phyloP scores from a whole-genome alignment of 2,329 filamentous ascomycete genomes.

The Shiraia bambusicola region DNA sequence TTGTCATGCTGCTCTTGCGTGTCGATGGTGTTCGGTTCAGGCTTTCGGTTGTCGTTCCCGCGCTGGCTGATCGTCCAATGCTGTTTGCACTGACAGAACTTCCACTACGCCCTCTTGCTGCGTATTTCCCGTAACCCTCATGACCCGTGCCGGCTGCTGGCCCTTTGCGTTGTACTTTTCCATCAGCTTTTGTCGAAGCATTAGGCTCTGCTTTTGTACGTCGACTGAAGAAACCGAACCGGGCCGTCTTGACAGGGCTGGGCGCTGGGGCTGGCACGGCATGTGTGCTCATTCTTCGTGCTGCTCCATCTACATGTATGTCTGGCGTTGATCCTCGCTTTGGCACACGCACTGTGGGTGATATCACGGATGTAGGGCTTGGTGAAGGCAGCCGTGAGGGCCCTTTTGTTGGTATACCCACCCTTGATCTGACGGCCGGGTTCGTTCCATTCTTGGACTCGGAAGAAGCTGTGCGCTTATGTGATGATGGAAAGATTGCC shows the following conservation, averaged over 20 bases:
- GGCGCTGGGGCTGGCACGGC: conserved; percentile 50
- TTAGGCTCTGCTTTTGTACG: conserved; percentile 66
- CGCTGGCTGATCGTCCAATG: conserved; percentile 50
- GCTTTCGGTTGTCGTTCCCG: conserved; percentile 43
- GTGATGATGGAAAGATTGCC: conserved; percentile 49
- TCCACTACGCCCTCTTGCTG: conserved; percentile 65
- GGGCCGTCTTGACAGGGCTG: conserved; percentile 59
- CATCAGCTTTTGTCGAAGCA: conserved; percentile 59
- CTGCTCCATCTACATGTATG: conserved; percentile 39
- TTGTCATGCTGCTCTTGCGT: conserved; percentile 48
- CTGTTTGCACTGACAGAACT: conserved; percentile 56
- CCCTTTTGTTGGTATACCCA: conserved; percentile 32
- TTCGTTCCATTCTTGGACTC: conserved; percentile 40
- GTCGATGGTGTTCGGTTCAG: conserved; percentile 38
- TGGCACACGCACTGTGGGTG: conserved; percentile 24
- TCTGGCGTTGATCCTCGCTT: conserved; percentile 44
- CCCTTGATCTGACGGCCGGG: conserved; percentile 21
- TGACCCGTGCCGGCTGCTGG: conserved; percentile 92
- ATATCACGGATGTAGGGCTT: conserved; percentile 35
- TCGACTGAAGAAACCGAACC: conserved; percentile 77
- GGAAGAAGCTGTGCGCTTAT: conserved; percentile 54
- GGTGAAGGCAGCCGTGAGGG: conserved; percentile 44
- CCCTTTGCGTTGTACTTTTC: conserved; percentile 63
- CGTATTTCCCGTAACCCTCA: conserved; percentile 75
- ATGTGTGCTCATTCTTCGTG: conserved; percentile 40